These are phyloP conservation scores for Galerina marginata DNA, from an alignment of 768 basidiomycete species.

Conservation along the genomic window DNA sequence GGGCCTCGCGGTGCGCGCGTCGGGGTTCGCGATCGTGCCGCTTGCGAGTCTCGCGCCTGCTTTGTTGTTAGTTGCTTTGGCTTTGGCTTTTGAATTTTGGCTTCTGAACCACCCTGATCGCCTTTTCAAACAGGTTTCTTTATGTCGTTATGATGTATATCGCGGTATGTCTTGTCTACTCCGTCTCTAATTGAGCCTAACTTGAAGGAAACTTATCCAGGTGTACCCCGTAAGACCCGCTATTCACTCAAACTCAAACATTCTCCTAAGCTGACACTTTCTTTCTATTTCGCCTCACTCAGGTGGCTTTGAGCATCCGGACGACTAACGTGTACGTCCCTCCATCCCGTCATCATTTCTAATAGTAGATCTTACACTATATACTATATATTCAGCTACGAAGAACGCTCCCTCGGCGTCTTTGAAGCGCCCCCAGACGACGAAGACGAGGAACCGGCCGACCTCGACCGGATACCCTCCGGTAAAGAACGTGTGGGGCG, in stretches of 20 bases:
- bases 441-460: slow-evolving; percentile 52
- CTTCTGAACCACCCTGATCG: too few species aligned
- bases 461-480: slow-evolving; percentile 38
- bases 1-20: slow-evolving; percentile 57
- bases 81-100: too few species aligned
- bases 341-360: background rate
- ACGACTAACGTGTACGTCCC: slow-evolving; percentile 60
- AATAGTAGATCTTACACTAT: background rate
- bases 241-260: background rate
- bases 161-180: slow-evolving; percentile 56
- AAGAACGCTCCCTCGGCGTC: slow-evolving; percentile 73
- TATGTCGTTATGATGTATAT: slow-evolving; percentile 85
- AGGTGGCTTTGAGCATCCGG: slow-evolving; percentile 69
- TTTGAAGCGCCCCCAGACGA: slow-evolving; percentile 59
- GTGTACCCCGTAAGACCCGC: slow-evolving; percentile 45
- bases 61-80: too few species aligned
- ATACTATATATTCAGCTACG: slow-evolving; percentile 47
- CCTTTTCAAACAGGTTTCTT: too few species aligned
- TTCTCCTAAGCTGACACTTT: background rate
- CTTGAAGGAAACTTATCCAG: too few species aligned
- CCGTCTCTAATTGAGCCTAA: too few species aligned
- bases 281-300: background rate
- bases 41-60: slow-evolving; percentile 65
- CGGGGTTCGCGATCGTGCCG: slow-evolving; percentile 55
- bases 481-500: slow-evolving; percentile 50